phyloP scores from a whole-genome alignment of 2,329 filamentous ascomycete species.

The Fusarium sp. region DNA sequence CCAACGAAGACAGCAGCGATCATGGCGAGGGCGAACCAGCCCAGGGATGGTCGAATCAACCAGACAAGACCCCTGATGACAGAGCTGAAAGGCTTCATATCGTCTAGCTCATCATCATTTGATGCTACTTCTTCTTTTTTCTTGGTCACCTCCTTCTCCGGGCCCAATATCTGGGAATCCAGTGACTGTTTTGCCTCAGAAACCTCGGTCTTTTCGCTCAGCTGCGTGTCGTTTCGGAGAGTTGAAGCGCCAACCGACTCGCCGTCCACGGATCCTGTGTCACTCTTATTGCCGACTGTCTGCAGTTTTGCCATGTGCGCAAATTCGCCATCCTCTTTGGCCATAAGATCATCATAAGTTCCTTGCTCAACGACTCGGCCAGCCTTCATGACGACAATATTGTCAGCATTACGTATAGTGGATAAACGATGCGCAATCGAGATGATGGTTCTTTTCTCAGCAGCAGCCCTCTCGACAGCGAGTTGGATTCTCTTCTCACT shows the following conservation, averaged over 20 bases:
- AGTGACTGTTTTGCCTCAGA: constrained; percentile 4
- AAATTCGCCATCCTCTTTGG: constrained; percentile 58
- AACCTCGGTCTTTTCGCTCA: constrained; percentile 18
- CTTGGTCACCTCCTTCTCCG: neutral
- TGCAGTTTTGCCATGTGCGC: constrained; percentile 58
- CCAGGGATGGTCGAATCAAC: constrained; percentile 50
- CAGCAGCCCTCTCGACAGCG: constrained; percentile 52
- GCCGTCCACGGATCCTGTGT: constrained; percentile 40
- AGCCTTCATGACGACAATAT: constrained; percentile 70
- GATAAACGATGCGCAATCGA: constrained; percentile 70
- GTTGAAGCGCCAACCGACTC: constrained; percentile 26
- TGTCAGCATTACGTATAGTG: constrained; percentile 69
- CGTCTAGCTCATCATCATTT: constrained; percentile 48
- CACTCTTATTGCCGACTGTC: constrained; percentile 43
- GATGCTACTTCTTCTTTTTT: constrained; percentile 33
- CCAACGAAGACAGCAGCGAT: constrained; percentile 61
- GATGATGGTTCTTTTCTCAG: constrained; percentile 67
- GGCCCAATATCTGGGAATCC: neutral
- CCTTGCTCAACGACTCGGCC: constrained; percentile 70
- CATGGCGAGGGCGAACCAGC: constrained; percentile 51
- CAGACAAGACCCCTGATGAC: constrained; percentile 49
- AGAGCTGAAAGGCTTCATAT: constrained; percentile 48
- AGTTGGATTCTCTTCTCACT: constrained; percentile 63
- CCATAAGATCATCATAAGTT: constrained; percentile 66
- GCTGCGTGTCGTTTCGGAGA: constrained; percentile 9